Evolutionary conservation across 306 rosid species (phyloP).

Genomic region (Vicia sativa): DNA sequence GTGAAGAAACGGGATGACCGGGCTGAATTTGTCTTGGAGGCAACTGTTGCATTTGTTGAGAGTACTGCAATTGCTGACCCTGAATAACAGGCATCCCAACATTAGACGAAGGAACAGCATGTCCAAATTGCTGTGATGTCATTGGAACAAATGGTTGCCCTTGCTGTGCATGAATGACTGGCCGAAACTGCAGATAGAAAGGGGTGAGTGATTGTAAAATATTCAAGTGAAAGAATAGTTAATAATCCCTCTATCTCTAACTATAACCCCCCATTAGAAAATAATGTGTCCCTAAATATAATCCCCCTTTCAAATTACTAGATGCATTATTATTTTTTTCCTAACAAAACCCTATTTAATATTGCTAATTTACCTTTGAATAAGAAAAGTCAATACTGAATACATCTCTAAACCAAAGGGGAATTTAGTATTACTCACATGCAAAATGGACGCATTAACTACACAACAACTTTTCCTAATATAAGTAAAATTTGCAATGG

Average conservation of each 20-base stretch:
- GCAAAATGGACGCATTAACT: no score
- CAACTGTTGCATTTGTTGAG: conserved; percentile 86
- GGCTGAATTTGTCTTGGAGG: conserved; percentile 75
- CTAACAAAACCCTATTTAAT: no score
- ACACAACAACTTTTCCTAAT: no score
- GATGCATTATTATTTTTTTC: no score
- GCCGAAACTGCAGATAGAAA: conserved; percentile 69
- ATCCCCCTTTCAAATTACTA: no score
- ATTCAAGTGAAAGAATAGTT: conserved; percentile 14
- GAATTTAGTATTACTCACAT: no score
- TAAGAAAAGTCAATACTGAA: no score
- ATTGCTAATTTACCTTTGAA: no score
- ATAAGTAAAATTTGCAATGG: no score
- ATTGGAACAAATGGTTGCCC: conserved; percentile 71
- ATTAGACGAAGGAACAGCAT: conserved; percentile 65
- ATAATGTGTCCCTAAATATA: no score
- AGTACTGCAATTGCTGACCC: conserved; percentile 74
- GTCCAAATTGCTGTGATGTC: conserved; percentile 74
- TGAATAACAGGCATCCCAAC: conserved; percentile 67
- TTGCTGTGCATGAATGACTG: conserved; percentile 71
- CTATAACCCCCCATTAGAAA: no score
- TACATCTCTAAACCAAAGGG: no score
- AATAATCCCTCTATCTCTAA: background rate
- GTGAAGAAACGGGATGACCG: conserved; percentile 58
- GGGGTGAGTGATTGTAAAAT: conserved; percentile 30